phyloP scores from a whole-genome alignment of 2,329 filamentous ascomycete species.

The Dendrostoma leiphaemia region DNA sequence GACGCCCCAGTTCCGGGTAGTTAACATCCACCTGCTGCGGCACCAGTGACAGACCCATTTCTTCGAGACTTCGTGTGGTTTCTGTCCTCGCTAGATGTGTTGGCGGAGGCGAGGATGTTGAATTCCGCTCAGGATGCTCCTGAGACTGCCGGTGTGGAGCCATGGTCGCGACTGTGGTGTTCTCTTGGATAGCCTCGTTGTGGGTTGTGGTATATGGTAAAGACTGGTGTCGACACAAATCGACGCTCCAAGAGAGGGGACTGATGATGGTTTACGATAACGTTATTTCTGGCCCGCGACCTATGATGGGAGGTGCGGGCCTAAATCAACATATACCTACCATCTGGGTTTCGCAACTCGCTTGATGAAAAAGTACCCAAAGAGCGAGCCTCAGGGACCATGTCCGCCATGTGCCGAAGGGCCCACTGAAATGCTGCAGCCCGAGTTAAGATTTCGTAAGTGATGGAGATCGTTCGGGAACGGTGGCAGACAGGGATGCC shows the following conservation, averaged over 20 bases:
- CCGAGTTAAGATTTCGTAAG: background rate
- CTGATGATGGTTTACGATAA: too few relatives aligned
- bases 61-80: background rate
- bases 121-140: background rate
- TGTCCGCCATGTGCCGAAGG: background rate
- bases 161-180: too few relatives aligned
- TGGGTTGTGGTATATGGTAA: too few relatives aligned
- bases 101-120: background rate
- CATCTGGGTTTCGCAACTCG: background rate
- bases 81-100: background rate
- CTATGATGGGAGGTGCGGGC: background rate
- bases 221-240: too few relatives aligned
- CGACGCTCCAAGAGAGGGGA: too few relatives aligned
- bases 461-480: background rate
- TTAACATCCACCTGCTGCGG: background rate
- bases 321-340: background rate
- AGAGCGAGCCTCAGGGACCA: background rate
- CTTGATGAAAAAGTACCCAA: background rate
- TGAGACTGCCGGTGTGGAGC: background rate
- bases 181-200: too few relatives aligned
- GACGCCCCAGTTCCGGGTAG: background rate
- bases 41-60: background rate
- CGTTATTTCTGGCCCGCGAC: background rate
- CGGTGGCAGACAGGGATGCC: background rate
- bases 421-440: background rate